Evolutionary conservation across 495 filamentous ascomycete species (phyloP).

Genomic region (Penicillium paxilli): DNA sequence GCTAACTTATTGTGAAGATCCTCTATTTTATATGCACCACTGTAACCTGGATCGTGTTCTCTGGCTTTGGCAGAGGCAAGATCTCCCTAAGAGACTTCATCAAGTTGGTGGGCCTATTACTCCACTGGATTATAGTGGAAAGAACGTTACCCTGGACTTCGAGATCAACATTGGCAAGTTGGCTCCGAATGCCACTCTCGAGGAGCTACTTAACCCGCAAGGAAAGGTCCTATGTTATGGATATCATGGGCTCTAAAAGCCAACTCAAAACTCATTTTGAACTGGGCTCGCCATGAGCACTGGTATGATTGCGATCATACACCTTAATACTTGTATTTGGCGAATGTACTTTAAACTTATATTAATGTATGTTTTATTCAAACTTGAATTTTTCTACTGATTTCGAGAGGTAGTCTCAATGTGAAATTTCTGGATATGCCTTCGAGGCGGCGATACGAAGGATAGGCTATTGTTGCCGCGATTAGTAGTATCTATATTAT

Average conservation of each 20-base stretch:
- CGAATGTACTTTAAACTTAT: no score
- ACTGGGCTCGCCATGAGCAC: no score
- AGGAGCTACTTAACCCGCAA: constrained; percentile 9
- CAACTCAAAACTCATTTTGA: no score
- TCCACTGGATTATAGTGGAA: constrained; percentile 17
- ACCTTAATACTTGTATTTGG: no score
- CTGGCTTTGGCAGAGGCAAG: constrained; percentile 56
- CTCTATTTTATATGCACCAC: constrained; percentile 57
- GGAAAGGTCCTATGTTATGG: constrained; percentile 15
- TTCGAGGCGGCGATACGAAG: no score
- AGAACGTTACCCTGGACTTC: constrained; percentile 21
- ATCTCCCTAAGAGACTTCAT: constrained; percentile 20
- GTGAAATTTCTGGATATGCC: no score
- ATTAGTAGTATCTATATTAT: no score
- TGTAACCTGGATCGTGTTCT: constrained; percentile 52
- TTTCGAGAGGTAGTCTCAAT: no score
- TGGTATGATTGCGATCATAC: no score
- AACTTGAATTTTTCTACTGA: no score
- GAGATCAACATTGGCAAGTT: constrained; percentile 18
- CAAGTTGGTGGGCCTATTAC: constrained; percentile 21
- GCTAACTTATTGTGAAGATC: constrained; percentile 30
- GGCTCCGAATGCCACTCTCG: constrained; percentile 13
- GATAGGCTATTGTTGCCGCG: no score
- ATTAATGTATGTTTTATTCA: no score
- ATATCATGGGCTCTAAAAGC: constrained; percentile 7